Percentiles rank a stretch among this genome's conserved stretches.
Evolutionary conservation across 768 basidiomycete species (phyloP).

Genomic region (Suillus decipiens): DNA sequence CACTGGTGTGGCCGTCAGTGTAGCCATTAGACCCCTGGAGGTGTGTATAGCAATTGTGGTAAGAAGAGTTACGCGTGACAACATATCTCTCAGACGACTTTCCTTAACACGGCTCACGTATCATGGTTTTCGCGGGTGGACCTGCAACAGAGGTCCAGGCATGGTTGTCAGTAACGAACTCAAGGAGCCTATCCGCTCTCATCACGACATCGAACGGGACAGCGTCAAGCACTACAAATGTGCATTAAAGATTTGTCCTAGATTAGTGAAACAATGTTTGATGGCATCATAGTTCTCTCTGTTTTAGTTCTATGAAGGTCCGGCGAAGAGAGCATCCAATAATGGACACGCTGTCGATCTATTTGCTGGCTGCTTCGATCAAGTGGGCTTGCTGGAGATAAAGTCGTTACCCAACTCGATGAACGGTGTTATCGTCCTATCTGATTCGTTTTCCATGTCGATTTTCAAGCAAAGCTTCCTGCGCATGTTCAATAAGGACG

Average conservation of each 20-base stretch:
- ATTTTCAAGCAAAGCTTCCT: slow-evolving; percentile 99
- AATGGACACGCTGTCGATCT: slow-evolving; percentile 86
- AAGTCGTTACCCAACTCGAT: no score
- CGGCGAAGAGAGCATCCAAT: slow-evolving; percentile 91
- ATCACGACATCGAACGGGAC: slow-evolving; percentile 99
- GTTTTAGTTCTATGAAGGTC: slow-evolving; percentile 87
- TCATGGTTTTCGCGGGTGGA: slow-evolving; percentile 96
- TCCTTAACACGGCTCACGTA: slow-evolving; percentile 93
- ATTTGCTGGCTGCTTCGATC: no score
- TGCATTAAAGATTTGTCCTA: slow-evolving; percentile 76
- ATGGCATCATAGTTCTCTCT: not conserved
- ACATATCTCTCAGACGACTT: slow-evolving; percentile 58
- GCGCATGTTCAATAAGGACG: slow-evolving; percentile 89
- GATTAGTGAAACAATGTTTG: not conserved
- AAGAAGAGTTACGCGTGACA: not conserved
- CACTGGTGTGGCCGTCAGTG: slow-evolving; percentile 92
- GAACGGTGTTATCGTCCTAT: slow-evolving; percentile 47
- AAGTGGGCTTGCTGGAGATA: no score
- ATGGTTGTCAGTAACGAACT: slow-evolving; percentile 92
- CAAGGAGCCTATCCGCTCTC: slow-evolving; percentile 75
- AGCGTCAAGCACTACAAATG: slow-evolving; percentile 97
- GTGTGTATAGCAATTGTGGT: slow-evolving; percentile 35
- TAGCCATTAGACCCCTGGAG: slow-evolving; percentile 91
- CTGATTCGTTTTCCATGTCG: slow-evolving; percentile 95
- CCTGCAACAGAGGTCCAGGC: slow-evolving; percentile 96